Conservation (phyloP, 139 green algal species). For the Astrephomene gubernaculifera region DNA sequence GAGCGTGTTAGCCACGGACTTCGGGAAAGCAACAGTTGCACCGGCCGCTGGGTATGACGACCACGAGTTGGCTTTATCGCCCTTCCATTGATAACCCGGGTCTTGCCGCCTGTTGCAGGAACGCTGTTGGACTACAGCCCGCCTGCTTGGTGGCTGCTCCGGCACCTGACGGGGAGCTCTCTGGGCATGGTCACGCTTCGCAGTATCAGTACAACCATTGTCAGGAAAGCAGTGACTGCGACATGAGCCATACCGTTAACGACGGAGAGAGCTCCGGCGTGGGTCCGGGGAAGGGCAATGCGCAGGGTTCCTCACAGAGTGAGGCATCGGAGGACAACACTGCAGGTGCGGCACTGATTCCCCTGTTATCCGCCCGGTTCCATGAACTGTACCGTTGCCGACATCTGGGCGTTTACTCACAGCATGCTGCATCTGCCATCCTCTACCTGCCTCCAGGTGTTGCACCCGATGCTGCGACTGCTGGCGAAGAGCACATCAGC, state of each 20-base stretch:
- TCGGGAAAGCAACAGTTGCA: not conserved
- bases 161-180: too few species aligned
- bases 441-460: too few species aligned
- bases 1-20: not conserved
- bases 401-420: too few species aligned
- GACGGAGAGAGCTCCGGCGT: slow-evolving; percentile 41
- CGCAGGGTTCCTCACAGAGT: slow-evolving; percentile 12
- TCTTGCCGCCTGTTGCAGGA: too few species aligned
- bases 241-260: slow-evolving; percentile 13
- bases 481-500: slow-evolving; percentile 22
- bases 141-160: too few species aligned
- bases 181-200: too few species aligned
- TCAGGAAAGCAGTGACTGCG: slow-evolving; percentile 25
- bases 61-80: too few species aligned
- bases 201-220: not conserved
- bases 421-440: too few species aligned
- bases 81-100: too few species aligned
- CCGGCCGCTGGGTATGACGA: not conserved
- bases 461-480: not conserved
- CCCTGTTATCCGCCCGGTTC: too few species aligned
- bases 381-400: too few species aligned
- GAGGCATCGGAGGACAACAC: slow-evolving; percentile 40
- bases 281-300: not conserved
- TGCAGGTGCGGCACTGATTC: not conserved
- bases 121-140: too few species aligned